Percentiles rank a stretch among this genome's conserved stretches.
These are phyloP conservation scores for Dianthus caryophyllus DNA, from an alignment of 148 eudicot species.

Conservation along the genomic window DNA sequence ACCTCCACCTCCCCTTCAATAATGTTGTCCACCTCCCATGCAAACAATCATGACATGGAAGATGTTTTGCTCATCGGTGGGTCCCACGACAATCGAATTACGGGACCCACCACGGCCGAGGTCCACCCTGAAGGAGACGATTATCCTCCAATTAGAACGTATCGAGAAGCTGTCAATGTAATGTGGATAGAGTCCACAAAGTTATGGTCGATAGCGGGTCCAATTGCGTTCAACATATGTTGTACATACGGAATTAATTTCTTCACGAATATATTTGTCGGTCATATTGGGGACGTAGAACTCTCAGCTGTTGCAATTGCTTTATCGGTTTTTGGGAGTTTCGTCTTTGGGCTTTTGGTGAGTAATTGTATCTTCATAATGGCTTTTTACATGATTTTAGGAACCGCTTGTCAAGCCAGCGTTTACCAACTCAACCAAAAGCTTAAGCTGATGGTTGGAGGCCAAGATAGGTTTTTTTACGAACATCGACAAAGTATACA, in stretches of 20 bases:
- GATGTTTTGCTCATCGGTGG: constrained; percentile 24
- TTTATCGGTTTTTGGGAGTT: constrained; percentile 72
- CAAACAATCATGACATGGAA: constrained; percentile 18
- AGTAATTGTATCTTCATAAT: constrained; percentile 22
- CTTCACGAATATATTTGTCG: constrained; percentile 80
- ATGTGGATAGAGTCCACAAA: constrained; percentile 46
- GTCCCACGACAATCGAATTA: background rate
- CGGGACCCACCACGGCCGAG: constrained; percentile 7
- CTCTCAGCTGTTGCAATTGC: constrained; percentile 86
- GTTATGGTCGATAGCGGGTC: constrained; percentile 77
- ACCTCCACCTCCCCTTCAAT: constrained; percentile 32
- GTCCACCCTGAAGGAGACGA: constrained; percentile 52
- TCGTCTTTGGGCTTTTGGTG: constrained; percentile 89
- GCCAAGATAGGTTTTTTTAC: no score
- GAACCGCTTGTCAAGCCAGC: no score
- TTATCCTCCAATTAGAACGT: constrained; percentile 36
- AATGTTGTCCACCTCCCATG: constrained; percentile 1
- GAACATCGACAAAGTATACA: no score
- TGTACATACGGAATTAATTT: constrained; percentile 89
- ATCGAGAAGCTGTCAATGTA: constrained; percentile 38
- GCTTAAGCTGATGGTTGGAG: no score
- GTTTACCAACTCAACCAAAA: no score
- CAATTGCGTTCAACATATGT: constrained; percentile 78
- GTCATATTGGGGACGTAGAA: constrained; percentile 84
- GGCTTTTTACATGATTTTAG: no score